These are phyloP conservation scores for Ceratocystiopsis sp. DNA, from an alignment of 2,329 filamentous ascomycete species.

Conservation along the genomic window DNA sequence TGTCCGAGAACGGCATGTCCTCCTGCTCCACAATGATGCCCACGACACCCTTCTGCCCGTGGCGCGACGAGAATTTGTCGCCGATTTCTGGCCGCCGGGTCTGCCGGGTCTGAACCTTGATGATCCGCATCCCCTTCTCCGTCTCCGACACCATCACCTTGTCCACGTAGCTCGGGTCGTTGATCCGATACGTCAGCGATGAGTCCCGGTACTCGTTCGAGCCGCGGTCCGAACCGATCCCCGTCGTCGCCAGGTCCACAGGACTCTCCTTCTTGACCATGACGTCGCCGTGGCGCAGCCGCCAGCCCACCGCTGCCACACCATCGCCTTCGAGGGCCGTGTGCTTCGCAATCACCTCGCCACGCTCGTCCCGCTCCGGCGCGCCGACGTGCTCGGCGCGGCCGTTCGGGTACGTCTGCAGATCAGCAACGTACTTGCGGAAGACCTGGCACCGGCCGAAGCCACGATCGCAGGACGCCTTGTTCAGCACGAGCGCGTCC, in stretches of 20 bases:
- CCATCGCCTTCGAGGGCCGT: constrained; percentile 69
- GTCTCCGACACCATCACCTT: constrained; percentile 90
- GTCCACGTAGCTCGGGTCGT: constrained; percentile 80
- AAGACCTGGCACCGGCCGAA: constrained; percentile 98
- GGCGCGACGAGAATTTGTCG: constrained; percentile 96
- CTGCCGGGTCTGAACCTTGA: constrained; percentile 94
- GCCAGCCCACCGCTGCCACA: constrained; percentile 69
- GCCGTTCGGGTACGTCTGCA: constrained; percentile 81
- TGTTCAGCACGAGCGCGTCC: constrained; percentile 92
- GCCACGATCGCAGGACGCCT: constrained; percentile 83
- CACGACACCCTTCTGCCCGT: constrained; percentile 95
- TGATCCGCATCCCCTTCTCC: constrained; percentile 67
- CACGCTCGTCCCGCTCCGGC: constrained; percentile 42
- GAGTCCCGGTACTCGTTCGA: constrained; percentile 49
- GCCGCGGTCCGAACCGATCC: constrained; percentile 49
- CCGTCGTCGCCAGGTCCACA: constrained; percentile 55
- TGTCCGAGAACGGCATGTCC: constrained; percentile 90
- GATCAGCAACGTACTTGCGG: constrained; percentile 73
- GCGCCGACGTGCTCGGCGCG: constrained; percentile 49
- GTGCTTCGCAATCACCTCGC: constrained; percentile 48
- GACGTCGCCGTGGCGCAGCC: constrained; percentile 61
- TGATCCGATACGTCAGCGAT: constrained; percentile 61
- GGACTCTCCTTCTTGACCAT: constrained; percentile 86
- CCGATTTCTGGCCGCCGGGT: constrained; percentile 87
- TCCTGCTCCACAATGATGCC: constrained; percentile 94